Percentiles rank a stretch among this genome's conserved stretches.
These are phyloP conservation scores for Pythium oligandrum DNA, from an alignment of 352 stramenopile species.

Conservation along the genomic window DNA sequence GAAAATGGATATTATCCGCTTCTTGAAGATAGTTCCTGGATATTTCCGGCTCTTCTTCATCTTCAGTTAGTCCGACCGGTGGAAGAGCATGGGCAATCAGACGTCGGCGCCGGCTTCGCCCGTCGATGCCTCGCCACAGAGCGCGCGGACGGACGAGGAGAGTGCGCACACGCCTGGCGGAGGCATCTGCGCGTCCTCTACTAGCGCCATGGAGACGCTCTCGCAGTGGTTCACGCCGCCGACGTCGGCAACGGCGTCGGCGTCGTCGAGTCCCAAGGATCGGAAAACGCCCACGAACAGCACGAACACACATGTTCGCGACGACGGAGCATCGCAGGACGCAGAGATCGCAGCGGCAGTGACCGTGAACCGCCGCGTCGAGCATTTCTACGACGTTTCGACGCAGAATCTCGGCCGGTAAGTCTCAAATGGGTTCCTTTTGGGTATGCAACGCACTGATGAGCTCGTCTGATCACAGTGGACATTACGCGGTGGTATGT, in stretches of 20 bases:
- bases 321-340: background rate
- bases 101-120: conserved; percentile 13
- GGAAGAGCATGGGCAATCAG: conserved; percentile 20
- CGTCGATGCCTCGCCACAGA: background rate
- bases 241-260: background rate
- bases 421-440: background rate
- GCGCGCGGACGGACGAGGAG: conserved; percentile 3
- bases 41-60: no score
- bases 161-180: conserved; percentile 2
- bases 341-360: conserved; percentile 1
- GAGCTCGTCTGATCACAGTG: conserved; percentile 19
- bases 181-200: background rate
- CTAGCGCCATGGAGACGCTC: conserved; percentile 11
- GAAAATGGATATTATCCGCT: no score
- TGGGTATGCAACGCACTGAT: no score
- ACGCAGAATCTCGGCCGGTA: conserved; percentile 45
- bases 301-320: background rate
- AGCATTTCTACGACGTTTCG: conserved; percentile 56
- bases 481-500: conserved; percentile 68
- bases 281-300: background rate
- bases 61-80: no score
- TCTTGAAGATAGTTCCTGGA: no score
- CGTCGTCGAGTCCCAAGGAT: conserved; percentile 4
- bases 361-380: conserved; percentile 24
- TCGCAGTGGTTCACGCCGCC: conserved; percentile 14